Conservation (phyloP, 768 basidiomycete genomes). For the Amyloporia xantha region DNA sequence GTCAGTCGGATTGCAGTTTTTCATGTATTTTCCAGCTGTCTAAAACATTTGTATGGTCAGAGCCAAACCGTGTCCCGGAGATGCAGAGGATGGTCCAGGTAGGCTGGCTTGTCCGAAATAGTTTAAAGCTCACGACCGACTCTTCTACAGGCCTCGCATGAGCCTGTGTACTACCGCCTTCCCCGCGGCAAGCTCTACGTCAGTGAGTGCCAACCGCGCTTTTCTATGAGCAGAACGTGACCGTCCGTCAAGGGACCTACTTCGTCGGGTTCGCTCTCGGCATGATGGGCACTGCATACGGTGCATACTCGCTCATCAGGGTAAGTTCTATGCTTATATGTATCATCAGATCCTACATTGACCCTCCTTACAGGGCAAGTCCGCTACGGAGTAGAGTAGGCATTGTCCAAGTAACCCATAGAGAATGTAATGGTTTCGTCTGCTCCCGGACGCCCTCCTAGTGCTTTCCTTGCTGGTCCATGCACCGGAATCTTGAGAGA, state of each 20-base stretch:
- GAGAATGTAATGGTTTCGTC: too few relatives aligned
- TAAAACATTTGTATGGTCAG: slow-evolving; percentile 33
- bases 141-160: slow-evolving; percentile 35
- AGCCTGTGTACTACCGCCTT: slow-evolving; percentile 51
- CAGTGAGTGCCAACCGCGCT: slow-evolving; percentile 34
- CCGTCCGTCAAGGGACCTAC: slow-evolving; percentile 43
- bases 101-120: too few relatives aligned
- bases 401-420: slow-evolving; percentile 1
- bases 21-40: slow-evolving; percentile 3
- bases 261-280: slow-evolving; percentile 47
- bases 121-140: too few relatives aligned
- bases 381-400: slow-evolving; percentile 15
- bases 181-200: slow-evolving; percentile 61
- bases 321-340: slow-evolving; percentile 16
- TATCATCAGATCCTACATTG: not conserved
- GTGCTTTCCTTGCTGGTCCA: too few relatives aligned
- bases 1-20: slow-evolving; percentile 25
- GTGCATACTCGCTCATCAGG: slow-evolving; percentile 40
- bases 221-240: too few relatives aligned
- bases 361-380: slow-evolving; percentile 19
- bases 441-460: too few relatives aligned
- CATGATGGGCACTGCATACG: slow-evolving; percentile 46
- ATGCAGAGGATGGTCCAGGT: slow-evolving; percentile 68
- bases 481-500: too few relatives aligned
- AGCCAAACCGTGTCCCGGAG: slow-evolving; percentile 59